A percentile compares a stretch with the other conserved stretches of the same genome.
Conservation (phyloP, 176 grass and related monocot genomes). For the Poa pratensis region DNA sequence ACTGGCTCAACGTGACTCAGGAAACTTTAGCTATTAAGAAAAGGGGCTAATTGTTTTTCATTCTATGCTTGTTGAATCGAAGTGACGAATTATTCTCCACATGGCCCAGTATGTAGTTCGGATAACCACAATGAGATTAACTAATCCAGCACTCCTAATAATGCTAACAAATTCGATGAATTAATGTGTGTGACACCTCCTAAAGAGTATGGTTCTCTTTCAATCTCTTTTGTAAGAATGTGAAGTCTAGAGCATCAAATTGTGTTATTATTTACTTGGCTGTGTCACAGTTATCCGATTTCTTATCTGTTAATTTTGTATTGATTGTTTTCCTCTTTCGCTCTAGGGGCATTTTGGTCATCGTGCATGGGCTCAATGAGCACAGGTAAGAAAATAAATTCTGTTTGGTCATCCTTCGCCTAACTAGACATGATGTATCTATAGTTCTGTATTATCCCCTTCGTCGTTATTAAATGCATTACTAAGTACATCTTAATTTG, state of each 20-base stretch:
- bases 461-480: neutral
- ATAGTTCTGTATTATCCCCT: neutral
- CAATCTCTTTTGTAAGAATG: conserved; percentile 16
- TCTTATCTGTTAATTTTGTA: neutral
- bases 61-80: neutral
- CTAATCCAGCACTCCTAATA: conserved; percentile 15
- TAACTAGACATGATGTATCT: neutral
- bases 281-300: neutral
- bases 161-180: neutral
- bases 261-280: neutral
- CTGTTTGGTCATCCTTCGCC: neutral
- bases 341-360: conserved; percentile 82
- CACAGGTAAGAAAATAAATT: conserved; percentile 70
- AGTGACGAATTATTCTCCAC: conserved; percentile 23
- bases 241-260: neutral
- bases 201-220: conserved; percentile 4
- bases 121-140: conserved; percentile 1
- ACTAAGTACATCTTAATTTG: conserved; percentile 8
- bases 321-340: conserved; percentile 35
- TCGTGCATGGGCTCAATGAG: conserved; percentile 96
- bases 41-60: neutral
- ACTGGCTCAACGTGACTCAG: neutral
- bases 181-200: neutral
- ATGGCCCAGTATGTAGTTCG: conserved; percentile 2
- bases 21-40: conserved; percentile 26